phyloP scores from a whole-genome alignment of 2,329 filamentous ascomycete genomes.

The Gliomastix tumulicola region DNA sequence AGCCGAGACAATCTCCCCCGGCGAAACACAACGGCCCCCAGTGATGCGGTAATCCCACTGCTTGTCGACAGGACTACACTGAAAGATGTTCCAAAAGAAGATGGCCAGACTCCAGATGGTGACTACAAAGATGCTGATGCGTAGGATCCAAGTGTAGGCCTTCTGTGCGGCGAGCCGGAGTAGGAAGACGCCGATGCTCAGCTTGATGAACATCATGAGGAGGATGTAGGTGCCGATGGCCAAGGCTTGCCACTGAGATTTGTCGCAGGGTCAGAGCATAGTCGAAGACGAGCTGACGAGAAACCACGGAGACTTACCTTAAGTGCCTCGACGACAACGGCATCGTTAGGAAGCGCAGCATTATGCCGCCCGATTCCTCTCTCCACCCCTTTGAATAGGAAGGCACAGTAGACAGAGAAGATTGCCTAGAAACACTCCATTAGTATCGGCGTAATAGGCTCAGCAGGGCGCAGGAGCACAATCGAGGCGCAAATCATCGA shows the following conservation, averaged over 20 bases:
- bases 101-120: slow-evolving; percentile 36
- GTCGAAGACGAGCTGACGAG: neutral
- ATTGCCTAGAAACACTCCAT: slow-evolving; percentile 2
- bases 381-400: slow-evolving; percentile 21
- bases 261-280: no score
- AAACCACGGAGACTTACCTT: slow-evolving; percentile 25
- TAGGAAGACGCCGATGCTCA: slow-evolving; percentile 47
- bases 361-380: slow-evolving; percentile 41
- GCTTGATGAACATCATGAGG: slow-evolving; percentile 50
- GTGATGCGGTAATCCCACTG: slow-evolving; percentile 47
- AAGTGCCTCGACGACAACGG: slow-evolving; percentile 34
- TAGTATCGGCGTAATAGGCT: no score
- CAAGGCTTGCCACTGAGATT: slow-evolving; percentile 40
- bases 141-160: slow-evolving; percentile 40
- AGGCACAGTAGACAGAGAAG: slow-evolving; percentile 1
- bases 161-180: slow-evolving; percentile 37
- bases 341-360: slow-evolving; percentile 26
- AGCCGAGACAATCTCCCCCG: slow-evolving; percentile 34
- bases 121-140: slow-evolving; percentile 36
- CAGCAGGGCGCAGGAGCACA: no score
- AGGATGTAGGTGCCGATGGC: slow-evolving; percentile 41
- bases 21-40: slow-evolving; percentile 31
- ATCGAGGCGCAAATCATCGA: no score
- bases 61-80: slow-evolving; percentile 40
- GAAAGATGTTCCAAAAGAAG: slow-evolving; percentile 46